These are phyloP conservation scores for Phytophthora tentaculata DNA, from an alignment of 352 stramenopile species.

Conservation along the genomic window DNA sequence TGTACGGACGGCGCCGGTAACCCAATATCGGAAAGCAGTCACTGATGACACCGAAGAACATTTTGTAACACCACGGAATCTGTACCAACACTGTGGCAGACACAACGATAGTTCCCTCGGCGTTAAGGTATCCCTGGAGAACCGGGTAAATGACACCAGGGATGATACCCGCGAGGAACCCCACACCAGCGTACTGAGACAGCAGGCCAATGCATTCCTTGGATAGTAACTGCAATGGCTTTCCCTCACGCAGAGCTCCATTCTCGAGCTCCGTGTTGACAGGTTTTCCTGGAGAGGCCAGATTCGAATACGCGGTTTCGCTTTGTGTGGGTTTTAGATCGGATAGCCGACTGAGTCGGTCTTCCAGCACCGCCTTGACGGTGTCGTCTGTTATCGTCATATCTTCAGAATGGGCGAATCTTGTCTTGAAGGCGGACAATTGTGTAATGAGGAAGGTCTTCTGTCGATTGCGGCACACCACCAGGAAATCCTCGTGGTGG, in stretches of 20 bases:
- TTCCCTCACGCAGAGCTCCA: slow-evolving; percentile 42
- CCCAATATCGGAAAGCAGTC: slow-evolving; percentile 62
- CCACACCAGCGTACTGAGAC: slow-evolving; percentile 54
- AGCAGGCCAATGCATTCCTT: slow-evolving; percentile 49
- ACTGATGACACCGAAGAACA: slow-evolving; percentile 56
- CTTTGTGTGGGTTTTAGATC: slow-evolving; percentile 17
- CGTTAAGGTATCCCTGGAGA: slow-evolving; percentile 59
- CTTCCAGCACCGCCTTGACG: slow-evolving; percentile 27
- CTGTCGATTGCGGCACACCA: background rate
- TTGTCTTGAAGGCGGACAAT: slow-evolving; percentile 20
- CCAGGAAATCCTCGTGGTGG: slow-evolving; percentile 7
- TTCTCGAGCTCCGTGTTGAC: slow-evolving; percentile 31
- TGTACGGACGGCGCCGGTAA: slow-evolving; percentile 60
- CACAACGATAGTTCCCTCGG: slow-evolving; percentile 48
- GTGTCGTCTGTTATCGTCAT: slow-evolving; percentile 30
- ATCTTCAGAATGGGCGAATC: slow-evolving; percentile 2
- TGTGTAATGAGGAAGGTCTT: slow-evolving; percentile 18
- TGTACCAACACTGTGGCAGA: slow-evolving; percentile 51
- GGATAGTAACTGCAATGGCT: slow-evolving; percentile 37
- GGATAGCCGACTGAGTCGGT: slow-evolving; percentile 24
- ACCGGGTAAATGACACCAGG: slow-evolving; percentile 58
- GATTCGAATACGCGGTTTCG: slow-evolving; percentile 22
- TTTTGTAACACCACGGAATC: slow-evolving; percentile 62
- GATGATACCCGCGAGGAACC: slow-evolving; percentile 47
- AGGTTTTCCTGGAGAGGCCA: slow-evolving; percentile 25